A percentile compares a stretch with the other conserved stretches of the same genome.
phyloP scores from a whole-genome alignment of 148 eudicot genomes.

The Rhododendron griersonianum region DNA sequence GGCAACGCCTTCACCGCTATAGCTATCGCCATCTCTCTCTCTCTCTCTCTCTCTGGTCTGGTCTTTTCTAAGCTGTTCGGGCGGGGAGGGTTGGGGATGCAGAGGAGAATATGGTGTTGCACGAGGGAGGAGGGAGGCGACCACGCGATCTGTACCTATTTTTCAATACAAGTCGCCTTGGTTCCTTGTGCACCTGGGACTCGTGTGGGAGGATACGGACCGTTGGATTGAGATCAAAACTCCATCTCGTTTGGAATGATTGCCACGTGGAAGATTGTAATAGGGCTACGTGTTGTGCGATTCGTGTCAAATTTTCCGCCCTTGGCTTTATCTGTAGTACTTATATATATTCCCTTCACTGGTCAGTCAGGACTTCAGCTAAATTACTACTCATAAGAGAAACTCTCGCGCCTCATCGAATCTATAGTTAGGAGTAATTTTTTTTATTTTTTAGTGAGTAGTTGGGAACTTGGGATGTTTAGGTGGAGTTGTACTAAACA shows the following conservation, averaged over 20 bases:
- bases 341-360: neutral
- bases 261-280: neutral
- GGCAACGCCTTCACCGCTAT: constrained; percentile 44
- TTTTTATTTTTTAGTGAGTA: no score
- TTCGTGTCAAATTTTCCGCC: neutral
- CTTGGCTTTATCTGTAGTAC: neutral
- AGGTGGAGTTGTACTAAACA: no score
- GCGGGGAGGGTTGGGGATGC: no score
- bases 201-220: neutral
- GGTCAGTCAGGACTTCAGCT: neutral
- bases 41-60: no score
- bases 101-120: no score
- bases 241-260: neutral
- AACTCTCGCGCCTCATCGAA: no score
- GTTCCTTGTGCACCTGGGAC: neutral
- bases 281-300: neutral
- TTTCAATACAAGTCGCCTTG: neutral
- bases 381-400: no score
- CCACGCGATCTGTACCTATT: neutral
- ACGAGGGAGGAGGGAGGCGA: neutral
- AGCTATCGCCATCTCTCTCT: constrained; percentile 17
- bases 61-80: neutral
- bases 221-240: neutral
- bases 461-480: no score
- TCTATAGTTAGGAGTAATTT: no score